These are phyloP conservation scores for Diplodia intermedia DNA, from an alignment of 2,329 filamentous ascomycete genomes.

Conservation along the genomic window DNA sequence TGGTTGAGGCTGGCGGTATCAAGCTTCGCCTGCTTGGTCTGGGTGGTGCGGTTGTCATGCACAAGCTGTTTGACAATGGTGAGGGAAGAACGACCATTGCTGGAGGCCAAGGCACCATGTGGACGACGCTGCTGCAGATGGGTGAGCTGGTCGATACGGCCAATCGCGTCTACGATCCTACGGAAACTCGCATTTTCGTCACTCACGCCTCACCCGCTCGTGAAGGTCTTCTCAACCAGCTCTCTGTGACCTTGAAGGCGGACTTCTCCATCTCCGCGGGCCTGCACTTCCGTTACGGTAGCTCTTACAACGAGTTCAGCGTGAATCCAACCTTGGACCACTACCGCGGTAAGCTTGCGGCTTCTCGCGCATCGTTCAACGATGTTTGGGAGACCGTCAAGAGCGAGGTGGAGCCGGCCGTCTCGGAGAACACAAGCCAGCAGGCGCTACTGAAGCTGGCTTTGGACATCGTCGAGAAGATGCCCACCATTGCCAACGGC, in stretches of 20 bases:
- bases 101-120: conserved; percentile 98
- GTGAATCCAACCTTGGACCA: conserved; percentile 98
- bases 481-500: conserved; percentile 92
- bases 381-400: conserved; percentile 99
- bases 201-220: conserved; percentile 96
- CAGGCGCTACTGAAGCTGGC: conserved; percentile 91
- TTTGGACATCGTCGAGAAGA: conserved; percentile 93
- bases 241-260: conserved; percentile 95
- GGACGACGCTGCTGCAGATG: conserved; percentile 98
- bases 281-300: conserved; percentile 97
- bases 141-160: conserved; percentile 97
- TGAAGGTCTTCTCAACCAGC: conserved; percentile 95
- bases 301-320: conserved; percentile 99
- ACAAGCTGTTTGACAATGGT: conserved; percentile 99
- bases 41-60: conserved; percentile 97
- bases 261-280: conserved; percentile 98
- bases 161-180: conserved; percentile 97
- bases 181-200: conserved; percentile 94
- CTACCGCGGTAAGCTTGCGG: conserved; percentile 96
- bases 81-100: conserved; percentile 98
- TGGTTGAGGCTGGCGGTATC: conserved; percentile 92
- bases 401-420: conserved; percentile 91
- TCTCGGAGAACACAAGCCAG: conserved; percentile 91
- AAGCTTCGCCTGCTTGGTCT: conserved; percentile 93
- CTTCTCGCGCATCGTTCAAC: conserved; percentile 97